Conservation (phyloP, 2,329 filamentous ascomycete species). For the Botrytis tulipae region DNA sequence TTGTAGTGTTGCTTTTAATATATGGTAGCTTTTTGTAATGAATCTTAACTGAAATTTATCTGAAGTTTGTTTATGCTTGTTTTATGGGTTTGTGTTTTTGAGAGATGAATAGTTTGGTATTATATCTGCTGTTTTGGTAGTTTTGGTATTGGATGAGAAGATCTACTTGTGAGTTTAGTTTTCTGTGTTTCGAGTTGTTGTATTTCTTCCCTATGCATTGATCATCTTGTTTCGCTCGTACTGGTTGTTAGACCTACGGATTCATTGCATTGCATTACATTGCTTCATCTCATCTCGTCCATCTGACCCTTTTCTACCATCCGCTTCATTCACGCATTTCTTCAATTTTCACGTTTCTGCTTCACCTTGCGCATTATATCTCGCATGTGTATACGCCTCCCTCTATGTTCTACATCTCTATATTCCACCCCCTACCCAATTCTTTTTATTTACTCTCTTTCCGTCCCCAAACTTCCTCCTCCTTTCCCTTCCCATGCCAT, state of each 20-base stretch:
- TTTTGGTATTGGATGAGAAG: neutral
- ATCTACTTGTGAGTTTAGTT: neutral
- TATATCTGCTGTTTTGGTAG: neutral
- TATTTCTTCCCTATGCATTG: neutral
- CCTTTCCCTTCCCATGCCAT: too few relatives aligned
- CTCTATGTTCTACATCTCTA: neutral
- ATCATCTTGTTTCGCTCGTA: neutral
- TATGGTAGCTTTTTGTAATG: constrained; percentile 10
- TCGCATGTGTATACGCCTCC: neutral
- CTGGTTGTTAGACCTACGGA: neutral
- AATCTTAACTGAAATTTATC: neutral
- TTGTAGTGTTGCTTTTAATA: constrained; percentile 11
- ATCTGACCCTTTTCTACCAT: neutral
- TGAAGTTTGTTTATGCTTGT: neutral
- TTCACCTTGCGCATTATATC: fast-evolving
- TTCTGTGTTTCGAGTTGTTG: neutral
- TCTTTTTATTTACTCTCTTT: neutral
- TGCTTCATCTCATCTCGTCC: neutral
- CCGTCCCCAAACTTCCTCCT: fast-evolving
- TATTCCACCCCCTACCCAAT: fast-evolving
- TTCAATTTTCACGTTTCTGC: neutral
- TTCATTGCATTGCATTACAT: neutral
- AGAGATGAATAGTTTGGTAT: neutral
- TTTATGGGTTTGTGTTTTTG: neutral
- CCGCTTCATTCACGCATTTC: neutral